Evolutionary conservation across 2,329 filamentous ascomycete species (phyloP).

Genomic region (Beauveria bassiana): DNA sequence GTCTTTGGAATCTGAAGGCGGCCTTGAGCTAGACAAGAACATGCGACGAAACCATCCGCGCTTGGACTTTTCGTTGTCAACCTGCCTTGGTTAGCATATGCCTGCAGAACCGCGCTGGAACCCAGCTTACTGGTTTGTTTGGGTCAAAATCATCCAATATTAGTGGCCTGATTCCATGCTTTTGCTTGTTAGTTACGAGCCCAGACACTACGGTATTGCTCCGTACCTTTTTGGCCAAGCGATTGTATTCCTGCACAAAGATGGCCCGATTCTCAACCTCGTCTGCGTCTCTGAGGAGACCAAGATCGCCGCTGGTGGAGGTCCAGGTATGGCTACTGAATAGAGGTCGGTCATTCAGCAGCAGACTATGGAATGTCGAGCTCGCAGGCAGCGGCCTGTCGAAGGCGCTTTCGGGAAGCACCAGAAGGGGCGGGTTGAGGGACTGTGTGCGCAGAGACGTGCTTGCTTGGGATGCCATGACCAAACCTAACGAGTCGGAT

Average conservation of each 20-base stretch:
- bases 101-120: neutral
- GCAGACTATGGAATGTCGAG: constrained; percentile 3
- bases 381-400: neutral
- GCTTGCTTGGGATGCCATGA: constrained; percentile 7
- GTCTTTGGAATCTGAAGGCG: constrained; percentile 8
- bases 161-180: constrained; percentile 46
- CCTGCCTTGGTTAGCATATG: neutral
- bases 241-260: constrained; percentile 53
- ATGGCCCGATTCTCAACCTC: constrained; percentile 38
- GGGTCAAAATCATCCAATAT: constrained; percentile 28
- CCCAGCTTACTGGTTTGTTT: constrained; percentile 19
- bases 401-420: constrained; percentile 1
- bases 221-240: constrained; percentile 48
- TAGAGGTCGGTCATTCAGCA: constrained; percentile 1
- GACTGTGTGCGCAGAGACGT: neutral
- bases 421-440: constrained; percentile 1
- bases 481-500: constrained; percentile 5
- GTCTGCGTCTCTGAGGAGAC: constrained; percentile 39
- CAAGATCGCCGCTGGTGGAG: constrained; percentile 44
- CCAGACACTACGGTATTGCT: neutral
- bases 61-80: constrained; percentile 16
- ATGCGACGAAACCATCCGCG: constrained; percentile 32
- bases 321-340: constrained; percentile 49
- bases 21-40: constrained; percentile 22
- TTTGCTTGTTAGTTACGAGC: neutral